phyloP scores from a whole-genome alignment of 208 protist species.

The Leishmania turanica region DNA sequence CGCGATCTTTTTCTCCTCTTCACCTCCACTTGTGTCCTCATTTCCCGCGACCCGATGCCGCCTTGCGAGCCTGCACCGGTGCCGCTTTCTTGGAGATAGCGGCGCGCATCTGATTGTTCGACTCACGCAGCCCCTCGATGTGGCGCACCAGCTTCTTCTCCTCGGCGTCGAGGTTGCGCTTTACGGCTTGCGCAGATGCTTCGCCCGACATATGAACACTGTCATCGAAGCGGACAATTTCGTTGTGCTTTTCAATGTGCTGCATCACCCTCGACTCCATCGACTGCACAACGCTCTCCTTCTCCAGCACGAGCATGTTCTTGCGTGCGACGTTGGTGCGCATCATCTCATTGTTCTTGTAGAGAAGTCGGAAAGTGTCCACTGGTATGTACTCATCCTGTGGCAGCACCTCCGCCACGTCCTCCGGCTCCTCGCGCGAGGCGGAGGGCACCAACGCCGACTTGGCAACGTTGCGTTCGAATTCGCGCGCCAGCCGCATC shows the following conservation, averaged over 20 bases:
- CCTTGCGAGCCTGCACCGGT: background rate
- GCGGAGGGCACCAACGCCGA: conserved; percentile 75
- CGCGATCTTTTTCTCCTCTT: background rate
- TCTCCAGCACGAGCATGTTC: conserved; percentile 92
- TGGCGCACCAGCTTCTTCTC: conserved; percentile 15
- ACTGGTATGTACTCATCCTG: conserved; percentile 81
- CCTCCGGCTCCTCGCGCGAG: conserved; percentile 73
- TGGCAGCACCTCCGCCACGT: conserved; percentile 79
- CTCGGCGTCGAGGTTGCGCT: conserved; percentile 32
- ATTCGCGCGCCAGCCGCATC: conserved; percentile 84
- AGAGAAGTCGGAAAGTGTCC: conserved; percentile 85
- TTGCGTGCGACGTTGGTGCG: conserved; percentile 80
- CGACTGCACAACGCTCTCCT: conserved; percentile 81
- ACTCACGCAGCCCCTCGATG: conserved; percentile 51
- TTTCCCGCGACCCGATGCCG: background rate
- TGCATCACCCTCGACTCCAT: conserved; percentile 72
- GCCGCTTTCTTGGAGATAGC: conserved; percentile 9
- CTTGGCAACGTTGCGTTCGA: conserved; percentile 72
- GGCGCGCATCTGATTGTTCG: conserved; percentile 59
- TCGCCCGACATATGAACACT: conserved; percentile 29
- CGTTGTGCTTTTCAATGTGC: conserved; percentile 60
- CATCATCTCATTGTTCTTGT: conserved; percentile 89
- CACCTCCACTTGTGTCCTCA: background rate
- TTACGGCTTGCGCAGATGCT: conserved; percentile 7
- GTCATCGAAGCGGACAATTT: conserved; percentile 53